These are phyloP conservation scores for Xylaria castorea DNA, from an alignment of 495 filamentous ascomycete species.

Conservation along the genomic window DNA sequence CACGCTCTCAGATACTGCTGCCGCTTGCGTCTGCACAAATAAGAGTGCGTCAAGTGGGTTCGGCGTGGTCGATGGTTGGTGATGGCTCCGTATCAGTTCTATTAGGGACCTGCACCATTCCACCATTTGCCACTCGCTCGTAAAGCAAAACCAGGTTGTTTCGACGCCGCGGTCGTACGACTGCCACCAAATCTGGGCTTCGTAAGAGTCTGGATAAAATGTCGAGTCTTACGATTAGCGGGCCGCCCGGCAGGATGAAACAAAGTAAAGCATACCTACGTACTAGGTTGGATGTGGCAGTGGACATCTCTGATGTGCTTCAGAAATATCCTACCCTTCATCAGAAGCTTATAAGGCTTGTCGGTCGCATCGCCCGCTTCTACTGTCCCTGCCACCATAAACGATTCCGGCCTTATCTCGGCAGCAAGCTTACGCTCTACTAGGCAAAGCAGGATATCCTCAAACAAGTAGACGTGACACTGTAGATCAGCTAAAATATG, in stretches of 20 bases:
- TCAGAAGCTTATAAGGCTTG: background rate
- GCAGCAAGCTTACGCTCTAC: background rate
- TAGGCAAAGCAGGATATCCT: background rate
- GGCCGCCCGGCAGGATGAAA: background rate
- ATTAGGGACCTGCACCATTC: background rate
- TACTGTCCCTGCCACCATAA: background rate
- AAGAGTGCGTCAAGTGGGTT: background rate
- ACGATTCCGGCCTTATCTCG: background rate
- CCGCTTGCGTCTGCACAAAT: background rate
- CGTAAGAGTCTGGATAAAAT: background rate
- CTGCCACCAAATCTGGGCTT: background rate
- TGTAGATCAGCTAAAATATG: background rate
- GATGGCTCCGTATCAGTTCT: background rate
- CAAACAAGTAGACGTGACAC: constrained; percentile 6
- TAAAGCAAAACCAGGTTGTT: background rate
- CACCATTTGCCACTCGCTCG: background rate
- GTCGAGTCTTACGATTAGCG: background rate
- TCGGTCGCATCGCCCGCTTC: background rate
- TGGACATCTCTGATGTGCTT: background rate
- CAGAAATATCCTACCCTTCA: background rate
- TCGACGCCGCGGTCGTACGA: background rate
- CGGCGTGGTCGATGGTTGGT: too few relatives aligned
- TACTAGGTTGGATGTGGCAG: background rate
- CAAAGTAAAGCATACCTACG: background rate
- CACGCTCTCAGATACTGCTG: too few relatives aligned